A percentile compares a stretch with the other conserved stretches of the same genome.
Evolutionary conservation across 176 grass and related monocot species (phyloP).

Genomic region (Bonia amplexicaulis): DNA sequence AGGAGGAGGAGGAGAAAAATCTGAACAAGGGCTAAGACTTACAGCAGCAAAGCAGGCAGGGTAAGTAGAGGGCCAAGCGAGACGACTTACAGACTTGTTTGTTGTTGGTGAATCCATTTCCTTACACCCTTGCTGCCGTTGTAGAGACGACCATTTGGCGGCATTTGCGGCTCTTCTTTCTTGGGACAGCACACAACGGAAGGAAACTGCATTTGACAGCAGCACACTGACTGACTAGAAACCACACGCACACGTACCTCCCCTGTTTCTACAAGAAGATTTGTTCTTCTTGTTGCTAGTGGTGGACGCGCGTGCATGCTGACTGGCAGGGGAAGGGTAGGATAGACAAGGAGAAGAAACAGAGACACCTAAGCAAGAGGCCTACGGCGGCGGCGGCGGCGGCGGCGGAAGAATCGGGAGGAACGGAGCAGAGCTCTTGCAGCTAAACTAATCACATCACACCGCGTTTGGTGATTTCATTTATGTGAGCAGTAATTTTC

Average conservation of each 20-base stretch:
- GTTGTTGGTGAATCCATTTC: not conserved
- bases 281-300: not conserved
- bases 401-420: not conserved
- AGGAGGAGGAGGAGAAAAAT: not conserved
- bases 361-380: not conserved
- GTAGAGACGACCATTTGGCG: not conserved
- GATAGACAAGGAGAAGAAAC: too few species aligned
- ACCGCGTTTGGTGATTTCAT: not conserved
- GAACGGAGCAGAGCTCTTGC: not conserved
- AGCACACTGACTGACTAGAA: not conserved
- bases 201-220: not conserved
- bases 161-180: not conserved
- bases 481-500: not conserved
- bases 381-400: too few species aligned
- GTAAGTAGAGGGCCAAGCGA: not conserved
- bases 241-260: too few species aligned
- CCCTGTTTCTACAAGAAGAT: not conserved
- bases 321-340: not conserved
- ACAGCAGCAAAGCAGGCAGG: slow-evolving; percentile 12
- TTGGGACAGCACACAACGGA: not conserved
- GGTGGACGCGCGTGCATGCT: not conserved
- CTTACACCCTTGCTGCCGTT: not conserved
- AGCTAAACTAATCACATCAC: not conserved
- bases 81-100: slow-evolving; percentile 19
- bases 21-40: not conserved